These are phyloP conservation scores for Sarcocystis neurona DNA, from an alignment of 169 alveolate species.

Conservation along the genomic window DNA sequence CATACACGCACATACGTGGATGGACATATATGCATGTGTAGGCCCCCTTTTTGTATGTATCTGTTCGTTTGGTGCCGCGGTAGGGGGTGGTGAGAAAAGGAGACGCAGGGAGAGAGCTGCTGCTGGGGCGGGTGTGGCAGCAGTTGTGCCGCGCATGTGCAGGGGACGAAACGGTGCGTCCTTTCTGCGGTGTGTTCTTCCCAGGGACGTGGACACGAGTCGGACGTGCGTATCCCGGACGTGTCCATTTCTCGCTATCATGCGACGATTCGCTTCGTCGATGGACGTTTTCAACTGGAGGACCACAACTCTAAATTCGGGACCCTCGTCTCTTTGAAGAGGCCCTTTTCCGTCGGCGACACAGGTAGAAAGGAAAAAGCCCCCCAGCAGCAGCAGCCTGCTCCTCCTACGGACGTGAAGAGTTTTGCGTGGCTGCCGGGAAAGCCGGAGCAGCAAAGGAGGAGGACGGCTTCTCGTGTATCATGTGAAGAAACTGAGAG, in stretches of 20 bases:
- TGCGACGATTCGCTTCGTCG: constrained; percentile 90
- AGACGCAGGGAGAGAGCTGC: too few species aligned
- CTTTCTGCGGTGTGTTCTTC: constrained; percentile 29
- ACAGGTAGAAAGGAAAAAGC: constrained; percentile 30
- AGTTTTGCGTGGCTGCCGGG: not conserved
- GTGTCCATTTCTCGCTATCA: constrained; percentile 97
- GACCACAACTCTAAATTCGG: constrained; percentile 98
- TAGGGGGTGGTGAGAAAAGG: too few species aligned
- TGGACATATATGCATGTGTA: too few species aligned
- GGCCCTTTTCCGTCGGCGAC: constrained; percentile 74
- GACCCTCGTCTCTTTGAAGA: constrained; percentile 90
- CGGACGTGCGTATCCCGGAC: constrained; percentile 97
- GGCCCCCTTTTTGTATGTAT: too few species aligned
- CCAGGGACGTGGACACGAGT: constrained; percentile 97
- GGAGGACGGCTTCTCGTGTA: too few species aligned
- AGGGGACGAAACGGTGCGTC: too few species aligned
- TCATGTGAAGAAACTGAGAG: too few species aligned
- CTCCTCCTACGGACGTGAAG: too few species aligned
- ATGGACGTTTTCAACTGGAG: constrained; percentile 90
- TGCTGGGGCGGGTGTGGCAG: too few species aligned
- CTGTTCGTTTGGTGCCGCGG: too few species aligned
- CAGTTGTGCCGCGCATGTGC: too few species aligned
- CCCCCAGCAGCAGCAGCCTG: not conserved
- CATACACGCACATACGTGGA: too few species aligned
- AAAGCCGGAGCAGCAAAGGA: not conserved